Base-by-base conservation (phyloP, 371 early-diverging fungal genomes). In the Mortierella sp. region DNA sequence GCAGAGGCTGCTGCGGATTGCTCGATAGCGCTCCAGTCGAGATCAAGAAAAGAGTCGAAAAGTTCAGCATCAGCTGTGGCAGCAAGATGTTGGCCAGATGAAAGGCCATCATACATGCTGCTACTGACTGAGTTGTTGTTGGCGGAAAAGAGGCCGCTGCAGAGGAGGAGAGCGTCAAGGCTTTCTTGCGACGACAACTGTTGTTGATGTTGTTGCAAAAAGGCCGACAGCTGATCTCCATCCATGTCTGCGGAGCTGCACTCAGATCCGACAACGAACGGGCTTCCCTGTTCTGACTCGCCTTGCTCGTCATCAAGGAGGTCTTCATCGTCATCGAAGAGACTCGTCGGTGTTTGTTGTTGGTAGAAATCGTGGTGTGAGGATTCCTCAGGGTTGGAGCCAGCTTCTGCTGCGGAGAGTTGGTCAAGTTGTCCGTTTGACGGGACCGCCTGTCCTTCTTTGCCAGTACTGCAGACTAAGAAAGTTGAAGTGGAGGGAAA, bases 81-180 rank as follows among this genome's bases (percentile, higher is more conserved):
- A 85, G 80, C 24, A 68, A 42, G 74, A 80, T 80, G 78, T 44
- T 78, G 78, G 81, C 75, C 71, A 80, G 26, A 38, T 38, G 42
- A 68, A 84, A 73, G 68, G 74, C 77, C 80, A 81, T 77, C 80
- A 78, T 75, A 70, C 60, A 72, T n/a, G 60, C 72, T 76, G 75
- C 74, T 57, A 58, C 55, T 13, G 77, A 75, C 76, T 74, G 21
- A 57, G 73, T 54, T 68, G 75, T 80, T 19, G n/a, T 5, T 34
- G 74, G 42, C 60, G 45, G 86, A 73, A 75, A 85, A 82, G 82
- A 85, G 80, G 78, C 81, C 77, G 78, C 80, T 85, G 78, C 82
- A 85, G 82, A 81, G 86, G 86, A 85, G 86, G 86, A 85, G 86
- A 85, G 86, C 86, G 86, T 85, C 86, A 82, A 85, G 75, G 86